Conservation (phyloP, 352 stramenopile species). For the Globisporangium apiculatum region DNA sequence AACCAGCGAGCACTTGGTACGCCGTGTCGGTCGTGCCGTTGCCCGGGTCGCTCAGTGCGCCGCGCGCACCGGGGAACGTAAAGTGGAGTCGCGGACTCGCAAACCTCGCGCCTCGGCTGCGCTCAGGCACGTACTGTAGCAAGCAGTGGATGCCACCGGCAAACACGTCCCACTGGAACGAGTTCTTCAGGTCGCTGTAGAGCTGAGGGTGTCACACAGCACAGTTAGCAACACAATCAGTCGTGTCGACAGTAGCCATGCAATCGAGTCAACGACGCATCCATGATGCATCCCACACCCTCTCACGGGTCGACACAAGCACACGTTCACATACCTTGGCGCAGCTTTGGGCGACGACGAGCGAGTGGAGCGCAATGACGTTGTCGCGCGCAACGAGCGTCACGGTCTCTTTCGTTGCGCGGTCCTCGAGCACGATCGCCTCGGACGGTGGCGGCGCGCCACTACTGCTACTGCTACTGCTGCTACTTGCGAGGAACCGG, state of each 20-base stretch:
- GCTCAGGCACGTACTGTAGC: slow-evolving; percentile 71
- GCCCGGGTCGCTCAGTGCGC: slow-evolving; percentile 49
- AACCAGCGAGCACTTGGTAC: slow-evolving; percentile 71
- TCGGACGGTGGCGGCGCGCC: slow-evolving; percentile 10
- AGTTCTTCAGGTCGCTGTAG: slow-evolving; percentile 72
- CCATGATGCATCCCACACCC: no score
- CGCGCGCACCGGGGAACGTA: slow-evolving; percentile 65
- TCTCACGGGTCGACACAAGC: no score
- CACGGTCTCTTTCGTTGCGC: slow-evolving; percentile 60
- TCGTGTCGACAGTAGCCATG: no score
- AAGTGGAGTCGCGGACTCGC: slow-evolving; percentile 66
- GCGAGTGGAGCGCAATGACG: slow-evolving; percentile 66
- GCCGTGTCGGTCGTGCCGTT: slow-evolving; percentile 78
- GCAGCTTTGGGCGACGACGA: slow-evolving; percentile 65
- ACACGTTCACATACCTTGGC: slow-evolving; percentile 7
- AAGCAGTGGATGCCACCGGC: slow-evolving; percentile 75
- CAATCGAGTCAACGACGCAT: no score
- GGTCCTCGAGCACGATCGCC: slow-evolving; percentile 57
- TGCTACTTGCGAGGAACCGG: slow-evolving; percentile 39
- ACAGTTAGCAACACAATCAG: no score
- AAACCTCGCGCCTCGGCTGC: slow-evolving; percentile 54
- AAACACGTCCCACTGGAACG: slow-evolving; percentile 83
- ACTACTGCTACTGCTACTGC: no score
- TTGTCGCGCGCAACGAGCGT: slow-evolving; percentile 62
- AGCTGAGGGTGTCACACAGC: slow-evolving; percentile 20